These are phyloP conservation scores for Penicillium longicatenatum DNA, from an alignment of 495 filamentous ascomycete genomes.

Conservation along the genomic window DNA sequence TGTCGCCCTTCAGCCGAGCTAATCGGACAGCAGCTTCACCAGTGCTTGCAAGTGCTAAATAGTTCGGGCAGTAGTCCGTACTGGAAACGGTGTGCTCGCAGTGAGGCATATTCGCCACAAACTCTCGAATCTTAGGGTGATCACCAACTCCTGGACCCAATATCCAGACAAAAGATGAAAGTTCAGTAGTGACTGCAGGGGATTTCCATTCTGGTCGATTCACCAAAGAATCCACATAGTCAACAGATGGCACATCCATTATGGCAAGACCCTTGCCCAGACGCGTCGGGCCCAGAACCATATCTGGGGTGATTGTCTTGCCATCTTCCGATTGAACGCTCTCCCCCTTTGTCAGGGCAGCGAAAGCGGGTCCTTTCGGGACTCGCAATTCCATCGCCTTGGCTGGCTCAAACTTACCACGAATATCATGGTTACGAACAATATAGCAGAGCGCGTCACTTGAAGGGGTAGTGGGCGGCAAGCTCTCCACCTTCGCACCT, in stretches of 20 bases:
- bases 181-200: conserved; percentile 60
- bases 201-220: conserved; percentile 72
- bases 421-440: conserved; percentile 67
- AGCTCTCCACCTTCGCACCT: conserved; percentile 58
- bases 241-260: conserved; percentile 69
- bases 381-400: conserved; percentile 65
- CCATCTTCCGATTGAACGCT: conserved; percentile 57
- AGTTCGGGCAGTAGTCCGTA: conserved; percentile 69
- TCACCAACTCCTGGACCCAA: conserved; percentile 66
- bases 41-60: conserved; percentile 63
- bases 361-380: conserved; percentile 50
- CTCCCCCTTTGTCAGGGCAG: conserved; percentile 54
- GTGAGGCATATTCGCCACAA: conserved; percentile 61
- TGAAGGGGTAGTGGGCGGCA: conserved; percentile 67
- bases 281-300: conserved; percentile 61
- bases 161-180: conserved; percentile 79
- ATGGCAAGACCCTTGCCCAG: conserved; percentile 71
- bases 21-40: conserved; percentile 65
- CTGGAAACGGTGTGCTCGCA: conserved; percentile 78
- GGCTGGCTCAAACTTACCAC: conserved; percentile 76
- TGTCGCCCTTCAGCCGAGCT: conserved; percentile 65
- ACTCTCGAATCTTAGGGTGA: conserved; percentile 62
- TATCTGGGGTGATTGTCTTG: conserved; percentile 61
- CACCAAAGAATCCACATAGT: conserved; percentile 69
- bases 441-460: conserved; percentile 80